Base-by-base conservation (phyloP, 345 rosid species). In the Euphorbia peplus region DNA sequence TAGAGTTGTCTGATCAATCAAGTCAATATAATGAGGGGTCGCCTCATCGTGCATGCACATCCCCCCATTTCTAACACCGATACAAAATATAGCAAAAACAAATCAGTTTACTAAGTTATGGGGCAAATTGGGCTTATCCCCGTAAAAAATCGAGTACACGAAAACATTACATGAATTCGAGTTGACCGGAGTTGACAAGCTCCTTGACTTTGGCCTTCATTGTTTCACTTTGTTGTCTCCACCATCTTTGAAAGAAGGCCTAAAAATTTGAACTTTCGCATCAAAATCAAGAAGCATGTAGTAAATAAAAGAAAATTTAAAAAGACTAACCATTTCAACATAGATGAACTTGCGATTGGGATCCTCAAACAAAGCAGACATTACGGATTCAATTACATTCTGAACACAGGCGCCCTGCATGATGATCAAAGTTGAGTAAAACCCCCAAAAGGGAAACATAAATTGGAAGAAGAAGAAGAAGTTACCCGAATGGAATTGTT, bases 11-110 rank as follows among this genome's bases (percentile, higher is more conserved):
- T 92, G 93, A 86, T 92, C 98, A 79, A 92, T 85, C 90, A 92
- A 73, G 68, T 92, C 98, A 75, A 92, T 81, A 72, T 90, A 92
- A 83, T 92, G 98, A 1, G 96, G 82, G 64, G 87, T 80, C 67
- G 98, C 98, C 83, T 90, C 98, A 60, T 92, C 98, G 26, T 92
- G 96, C 98, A 92, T 92, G 71, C 88, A 88, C 92, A 90, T 90
- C 29, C 87, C 98, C 14, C 98, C 98, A 75, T 90, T 92, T 88
- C 98, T 92, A 50, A 52, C 47, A 57, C 5, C 59, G 22, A 64
- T 3, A 50, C 39, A 46, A 1, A 11, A 5, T 9, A 8, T 15
- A 63, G 55, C 3, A 60, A 50, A 60, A 50, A 32, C 28, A 62
- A 3, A 53, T 62, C 35, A 51, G 35, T 61, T 4, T n/a, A 61